phyloP scores from a whole-genome alignment of 805 yeast species.

The Ogataea angusta region DNA sequence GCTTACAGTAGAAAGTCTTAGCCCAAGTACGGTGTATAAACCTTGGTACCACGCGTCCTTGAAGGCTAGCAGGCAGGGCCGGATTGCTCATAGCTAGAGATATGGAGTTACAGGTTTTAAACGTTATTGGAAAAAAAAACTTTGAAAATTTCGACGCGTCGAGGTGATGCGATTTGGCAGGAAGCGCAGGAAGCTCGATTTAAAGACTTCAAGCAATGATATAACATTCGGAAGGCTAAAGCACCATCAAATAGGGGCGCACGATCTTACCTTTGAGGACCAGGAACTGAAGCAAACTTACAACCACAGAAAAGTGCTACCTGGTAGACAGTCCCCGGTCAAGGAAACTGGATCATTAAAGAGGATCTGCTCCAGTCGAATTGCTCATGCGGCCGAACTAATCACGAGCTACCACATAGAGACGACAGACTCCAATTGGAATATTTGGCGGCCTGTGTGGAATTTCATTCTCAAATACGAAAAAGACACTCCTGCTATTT shows the following conservation, averaged over 20 bases:
- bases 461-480: conserved; percentile 25
- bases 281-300: not conserved
- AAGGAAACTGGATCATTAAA: conserved; percentile 20
- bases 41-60: conserved; percentile 37
- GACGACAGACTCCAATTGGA: conserved; percentile 22
- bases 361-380: conserved; percentile 21
- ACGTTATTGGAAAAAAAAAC: conserved; percentile 1
- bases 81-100: conserved; percentile 6
- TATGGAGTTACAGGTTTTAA: not conserved
- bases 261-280: conserved; percentile 1
- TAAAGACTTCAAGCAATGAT: not conserved
- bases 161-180: not conserved
- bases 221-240: not conserved
- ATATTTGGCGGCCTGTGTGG: conserved; percentile 36
- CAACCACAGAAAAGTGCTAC: not conserved
- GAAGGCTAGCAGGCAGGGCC: conserved; percentile 26
- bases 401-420: conserved; percentile 24
- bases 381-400: conserved; percentile 25
- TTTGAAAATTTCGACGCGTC: conserved; percentile 9
- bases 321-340: not conserved
- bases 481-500: conserved; percentile 31
- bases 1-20: conserved; percentile 74
- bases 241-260: conserved; percentile 2
- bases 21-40: conserved; percentile 80
- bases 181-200: not conserved